Conservation (phyloP, 2,329 filamentous ascomycete species). For the Colletotrichum chlorophyti region DNA sequence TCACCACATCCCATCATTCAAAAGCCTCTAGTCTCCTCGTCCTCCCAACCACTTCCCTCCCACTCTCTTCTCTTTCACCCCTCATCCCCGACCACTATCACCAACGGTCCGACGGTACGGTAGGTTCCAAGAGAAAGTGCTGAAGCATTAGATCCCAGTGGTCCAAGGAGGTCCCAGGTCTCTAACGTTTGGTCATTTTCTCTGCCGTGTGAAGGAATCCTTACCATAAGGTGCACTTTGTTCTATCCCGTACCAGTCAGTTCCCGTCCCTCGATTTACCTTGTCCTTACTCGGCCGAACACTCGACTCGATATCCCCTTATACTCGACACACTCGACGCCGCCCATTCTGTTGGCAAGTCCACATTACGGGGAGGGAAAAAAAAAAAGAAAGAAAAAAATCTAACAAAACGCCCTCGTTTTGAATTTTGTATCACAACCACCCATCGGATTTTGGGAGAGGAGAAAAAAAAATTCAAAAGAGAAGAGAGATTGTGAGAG, state of each 20-base stretch:
- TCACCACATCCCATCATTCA: conserved; percentile 41
- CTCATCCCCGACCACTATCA: conserved; percentile 35
- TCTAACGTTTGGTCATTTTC: conserved; percentile 19
- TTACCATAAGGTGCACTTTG: too few species aligned
- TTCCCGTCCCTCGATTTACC: too few species aligned
- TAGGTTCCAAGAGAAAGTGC: conserved; percentile 17
- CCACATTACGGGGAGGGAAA: neutral
- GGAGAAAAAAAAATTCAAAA: too few species aligned
- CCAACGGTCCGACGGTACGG: conserved; percentile 27
- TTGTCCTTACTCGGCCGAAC: too few species aligned
- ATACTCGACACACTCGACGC: too few species aligned
- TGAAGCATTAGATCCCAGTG: conserved; percentile 10
- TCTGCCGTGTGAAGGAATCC: conserved; percentile 2
- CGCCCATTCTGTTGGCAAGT: conserved; percentile 5
- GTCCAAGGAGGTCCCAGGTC: neutral
- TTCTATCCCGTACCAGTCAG: too few species aligned
- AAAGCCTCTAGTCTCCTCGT: conserved; percentile 43
- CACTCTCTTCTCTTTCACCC: conserved; percentile 36
- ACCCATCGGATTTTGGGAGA: neutral
- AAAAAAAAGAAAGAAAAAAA: neutral
- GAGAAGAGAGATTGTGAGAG: too few species aligned
- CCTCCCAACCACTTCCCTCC: conserved; percentile 20
- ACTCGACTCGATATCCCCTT: too few species aligned
- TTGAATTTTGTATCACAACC: neutral
- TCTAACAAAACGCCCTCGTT: neutral